These are phyloP conservation scores for Penicillium salamii DNA, from an alignment of 495 filamentous ascomycete species.

Conservation along the genomic window DNA sequence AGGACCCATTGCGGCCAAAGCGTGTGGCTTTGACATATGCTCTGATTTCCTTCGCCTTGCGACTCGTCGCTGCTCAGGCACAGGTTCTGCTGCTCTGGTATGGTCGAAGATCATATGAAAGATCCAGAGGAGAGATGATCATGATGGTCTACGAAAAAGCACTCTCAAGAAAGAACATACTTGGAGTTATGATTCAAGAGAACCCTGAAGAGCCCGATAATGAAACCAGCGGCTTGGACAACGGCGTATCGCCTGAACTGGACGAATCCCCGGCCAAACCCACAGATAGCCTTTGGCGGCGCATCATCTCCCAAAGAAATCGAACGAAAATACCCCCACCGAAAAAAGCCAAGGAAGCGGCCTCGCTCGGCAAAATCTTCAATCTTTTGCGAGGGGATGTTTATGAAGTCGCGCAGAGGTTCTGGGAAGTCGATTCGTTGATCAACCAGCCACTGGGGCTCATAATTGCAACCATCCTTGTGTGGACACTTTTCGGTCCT, in stretches of 20 bases:
- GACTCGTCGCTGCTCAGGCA: slow-evolving; percentile 62
- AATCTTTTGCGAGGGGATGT: slow-evolving; percentile 77
- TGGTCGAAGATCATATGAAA: slow-evolving; percentile 70
- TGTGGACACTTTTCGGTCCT: slow-evolving; percentile 74
- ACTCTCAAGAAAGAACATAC: slow-evolving; percentile 65
- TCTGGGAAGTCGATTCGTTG: slow-evolving; percentile 75
- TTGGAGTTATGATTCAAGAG: slow-evolving; percentile 39
- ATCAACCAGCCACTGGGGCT: slow-evolving; percentile 67
- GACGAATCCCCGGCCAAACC: slow-evolving; percentile 1
- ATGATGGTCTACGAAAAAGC: slow-evolving; percentile 89
- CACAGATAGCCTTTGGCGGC: slow-evolving; percentile 9
- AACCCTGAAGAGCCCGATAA: slow-evolving; percentile 6
- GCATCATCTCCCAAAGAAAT: slow-evolving; percentile 2
- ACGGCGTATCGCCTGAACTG: slow-evolving; percentile 2
- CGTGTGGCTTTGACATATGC: slow-evolving; percentile 65
- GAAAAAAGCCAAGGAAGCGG: slow-evolving; percentile 50
- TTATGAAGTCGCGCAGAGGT: slow-evolving; percentile 77
- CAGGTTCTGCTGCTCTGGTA: slow-evolving; percentile 73
- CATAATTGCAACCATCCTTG: slow-evolving; percentile 62
- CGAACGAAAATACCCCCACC: slow-evolving; percentile 10
- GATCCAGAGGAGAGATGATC: slow-evolving; percentile 79
- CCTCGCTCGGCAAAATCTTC: slow-evolving; percentile 79
- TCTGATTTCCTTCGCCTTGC: slow-evolving; percentile 53
- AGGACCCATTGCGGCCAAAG: slow-evolving; percentile 44
- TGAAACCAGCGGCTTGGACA: slow-evolving; percentile 1